Conservation (phyloP, 345 rosid species). For the Eucalyptus melliodora region DNA sequence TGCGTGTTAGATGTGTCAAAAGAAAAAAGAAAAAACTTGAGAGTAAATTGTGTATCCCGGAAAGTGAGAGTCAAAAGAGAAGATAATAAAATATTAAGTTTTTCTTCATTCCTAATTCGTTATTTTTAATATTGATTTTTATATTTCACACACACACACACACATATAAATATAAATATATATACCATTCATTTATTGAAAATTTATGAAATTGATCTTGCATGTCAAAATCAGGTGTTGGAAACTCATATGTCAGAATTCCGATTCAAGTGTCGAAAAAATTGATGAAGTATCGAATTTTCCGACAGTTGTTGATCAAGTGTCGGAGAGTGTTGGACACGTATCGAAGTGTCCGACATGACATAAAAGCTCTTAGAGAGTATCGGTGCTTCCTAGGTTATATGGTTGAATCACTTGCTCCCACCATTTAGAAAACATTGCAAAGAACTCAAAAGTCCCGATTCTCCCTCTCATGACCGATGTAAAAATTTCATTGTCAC, state of each 20-base stretch:
- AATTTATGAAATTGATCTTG: too few species aligned
- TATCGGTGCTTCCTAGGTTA: fast-evolving
- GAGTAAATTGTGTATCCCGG: fast-evolving
- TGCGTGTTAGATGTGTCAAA: fast-evolving
- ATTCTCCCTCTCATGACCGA: background rate
- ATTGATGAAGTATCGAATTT: fast-evolving
- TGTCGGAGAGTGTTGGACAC: fast-evolving
- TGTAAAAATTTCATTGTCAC: too few species aligned
- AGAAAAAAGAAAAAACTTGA: too few species aligned
- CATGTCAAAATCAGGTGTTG: fast-evolving
- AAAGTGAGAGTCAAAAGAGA: too few species aligned
- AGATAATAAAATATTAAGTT: too few species aligned
- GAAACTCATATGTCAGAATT: too few species aligned
- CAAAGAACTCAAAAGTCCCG: too few species aligned
- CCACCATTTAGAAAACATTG: background rate
- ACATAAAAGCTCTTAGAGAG: fast-evolving
- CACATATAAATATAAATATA: too few species aligned
- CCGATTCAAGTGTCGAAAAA: fast-evolving
- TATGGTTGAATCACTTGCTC: background rate
- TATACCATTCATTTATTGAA: too few species aligned
- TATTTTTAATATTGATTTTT: too few species aligned
- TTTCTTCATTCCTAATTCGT: too few species aligned
- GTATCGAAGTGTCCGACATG: fast-evolving
- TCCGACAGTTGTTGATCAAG: fast-evolving
- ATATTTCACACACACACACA: too few species aligned